Conservation (phyloP, 352 stramenopile genomes). For the Phytophthora litchii region DNA sequence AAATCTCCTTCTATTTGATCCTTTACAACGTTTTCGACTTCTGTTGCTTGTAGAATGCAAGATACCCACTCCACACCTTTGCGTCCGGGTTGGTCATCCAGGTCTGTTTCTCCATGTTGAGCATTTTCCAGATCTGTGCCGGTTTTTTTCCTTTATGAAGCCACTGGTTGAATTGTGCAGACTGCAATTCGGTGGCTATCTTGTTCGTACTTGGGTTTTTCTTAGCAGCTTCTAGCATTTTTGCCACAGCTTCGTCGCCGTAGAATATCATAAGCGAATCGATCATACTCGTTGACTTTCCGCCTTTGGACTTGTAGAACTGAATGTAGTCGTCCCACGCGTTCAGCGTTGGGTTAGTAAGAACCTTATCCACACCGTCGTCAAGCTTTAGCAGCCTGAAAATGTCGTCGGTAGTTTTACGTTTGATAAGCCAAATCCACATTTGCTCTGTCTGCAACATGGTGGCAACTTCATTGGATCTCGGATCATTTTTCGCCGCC, state of each 20-base stretch:
- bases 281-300: slow-evolving; percentile 1
- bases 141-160: background rate
- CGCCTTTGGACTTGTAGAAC: too few species aligned
- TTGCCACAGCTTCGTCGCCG: slow-evolving; percentile 2
- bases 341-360: slow-evolving; percentile 5
- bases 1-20: too few species aligned
- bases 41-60: slow-evolving; percentile 3
- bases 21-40: too few species aligned
- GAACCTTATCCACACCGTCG: background rate
- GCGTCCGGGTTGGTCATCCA: slow-evolving; percentile 13
- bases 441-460: slow-evolving; percentile 2
- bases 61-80: slow-evolving; percentile 4
- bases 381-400: background rate
- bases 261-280: background rate
- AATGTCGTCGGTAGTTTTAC: background rate
- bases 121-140: slow-evolving; percentile 6
- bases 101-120: slow-evolving; percentile 3
- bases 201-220: background rate
- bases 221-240: slow-evolving; percentile 6
- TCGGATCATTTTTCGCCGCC: background rate
- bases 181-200: background rate
- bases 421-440: background rate
- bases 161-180: slow-evolving; percentile 4
- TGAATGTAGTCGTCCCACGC: slow-evolving; percentile 1
- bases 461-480: background rate